Evolutionary conservation across 1,139 yeast genomes (phyloP), one percentile per base, ranked within the genome.

Genomic region (Suhomyces wounanorum): DNA sequence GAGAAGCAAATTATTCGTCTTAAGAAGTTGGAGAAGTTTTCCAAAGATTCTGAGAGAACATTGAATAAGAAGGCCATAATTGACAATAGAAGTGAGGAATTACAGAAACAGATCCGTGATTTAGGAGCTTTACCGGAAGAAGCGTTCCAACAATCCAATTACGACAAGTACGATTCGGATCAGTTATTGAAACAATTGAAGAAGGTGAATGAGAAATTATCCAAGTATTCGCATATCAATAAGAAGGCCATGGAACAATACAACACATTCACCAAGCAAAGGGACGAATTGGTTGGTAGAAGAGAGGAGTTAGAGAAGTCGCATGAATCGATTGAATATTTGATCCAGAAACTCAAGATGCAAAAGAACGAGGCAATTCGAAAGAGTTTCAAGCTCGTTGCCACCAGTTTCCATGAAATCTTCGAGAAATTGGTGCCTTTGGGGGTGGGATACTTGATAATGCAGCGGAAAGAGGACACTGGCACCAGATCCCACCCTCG

Each of bases 221-320:
- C 81, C 39, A 78, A 83, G 59, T 87, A 82, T 65, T 81, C 83
- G 21, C 96, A 90, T 66, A 89, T 94, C 52, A 94, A 94, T 69
- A 89, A 88, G 64, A 89, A 90, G 62, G 97, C 99, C 0, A 76
- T 89, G 59, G 98, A 92, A 61, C 97, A 94, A 64, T 89, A 79
- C 64, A 75, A 78, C 50, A 84, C 82, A 41, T 92, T 91, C 64
- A 82, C 88, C 14, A 83, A 80, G 54, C 95, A 91, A 65, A 78
- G 88, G 51, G 87, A 83, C 46, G 87, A 84, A 8, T 73, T 91
- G 55, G 78, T 77, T 1, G 73, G 72, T 25, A 82, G 97, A 59
- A 79, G 89, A 42, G 72, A 71, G 28, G 97, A 90, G 21, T 74
- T 94, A 40, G 87, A 82, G 33, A 78, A 73, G 41, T 89, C 97